These are phyloP conservation scores for Candida dajiaensis DNA, from an alignment of 805 yeast genomes.

Conservation along the genomic window DNA sequence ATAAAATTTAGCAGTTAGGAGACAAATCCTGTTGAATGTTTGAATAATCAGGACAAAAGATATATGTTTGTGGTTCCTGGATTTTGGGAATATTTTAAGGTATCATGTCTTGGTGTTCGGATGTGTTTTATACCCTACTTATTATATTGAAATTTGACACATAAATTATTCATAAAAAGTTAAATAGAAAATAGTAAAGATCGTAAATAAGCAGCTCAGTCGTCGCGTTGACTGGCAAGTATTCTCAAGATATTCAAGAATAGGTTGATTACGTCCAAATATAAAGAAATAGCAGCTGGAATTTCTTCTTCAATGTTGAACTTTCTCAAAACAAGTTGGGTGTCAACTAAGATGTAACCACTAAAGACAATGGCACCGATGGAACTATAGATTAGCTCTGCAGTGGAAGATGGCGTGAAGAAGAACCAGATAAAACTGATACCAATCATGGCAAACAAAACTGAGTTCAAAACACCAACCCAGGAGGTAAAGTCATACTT, in stretches of 20 bases:
- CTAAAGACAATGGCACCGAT: slow-evolving; percentile 72
- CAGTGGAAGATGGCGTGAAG: slow-evolving; percentile 47
- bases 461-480: slow-evolving; percentile 52
- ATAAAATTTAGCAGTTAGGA: not conserved
- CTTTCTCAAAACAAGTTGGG: slow-evolving; percentile 71
- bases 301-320: slow-evolving; percentile 80
- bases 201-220: slow-evolving; percentile 2
- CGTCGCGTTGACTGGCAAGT: slow-evolving; percentile 31
- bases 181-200: not conserved
- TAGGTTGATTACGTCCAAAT: slow-evolving; percentile 77
- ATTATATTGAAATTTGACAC: too few relatives aligned
- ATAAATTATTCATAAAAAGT: not conserved
- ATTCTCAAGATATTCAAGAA: slow-evolving; percentile 72
- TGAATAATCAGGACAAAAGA: too few relatives aligned
- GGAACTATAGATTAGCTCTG: slow-evolving; percentile 62
- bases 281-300: slow-evolving; percentile 70
- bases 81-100: not conserved
- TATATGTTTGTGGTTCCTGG: not conserved
- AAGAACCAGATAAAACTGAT: slow-evolving; percentile 67
- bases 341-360: slow-evolving; percentile 70
- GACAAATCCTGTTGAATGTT: too few relatives aligned
- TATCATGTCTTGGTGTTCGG: not conserved
- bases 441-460: slow-evolving; percentile 64
- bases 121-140: too few relatives aligned
- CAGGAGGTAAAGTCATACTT: slow-evolving; percentile 69